Base-by-base conservation (phyloP, 495 filamentous ascomycete species). In the Penicillium atrosanguineum region DNA sequence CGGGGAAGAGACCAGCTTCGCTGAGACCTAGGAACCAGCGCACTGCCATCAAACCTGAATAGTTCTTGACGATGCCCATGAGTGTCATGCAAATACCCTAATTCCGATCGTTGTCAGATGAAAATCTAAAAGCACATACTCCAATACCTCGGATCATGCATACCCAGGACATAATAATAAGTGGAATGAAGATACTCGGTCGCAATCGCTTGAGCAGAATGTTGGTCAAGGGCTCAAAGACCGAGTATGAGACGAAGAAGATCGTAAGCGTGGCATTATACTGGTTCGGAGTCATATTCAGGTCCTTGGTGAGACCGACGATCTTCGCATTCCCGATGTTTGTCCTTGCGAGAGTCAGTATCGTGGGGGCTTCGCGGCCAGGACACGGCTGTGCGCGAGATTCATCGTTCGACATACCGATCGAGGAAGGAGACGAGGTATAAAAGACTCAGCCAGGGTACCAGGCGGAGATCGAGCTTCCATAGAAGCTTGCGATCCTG, bases 251-350 rank as follows among this genome's bases (percentile, higher is more conserved):
- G 23, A 95, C 81, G 76, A 97, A 97, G 73, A 96, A 97, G 61
- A 96, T 87, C 34, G 87, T 86, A 1, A 96, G 79, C 5, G 84
- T 76, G 9, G 79, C 78, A 65, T 93, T 95, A 71, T 91, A 97
- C 62, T 92, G 83, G 18, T 76, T 70, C 37, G 80, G 70, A 5
- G 77, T 82, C 75, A 95, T 83, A 23, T 74, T 38, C 3, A 95
- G 76, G 52, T 86, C 80, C 12, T 75, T 67, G n/a, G 79, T 56
- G 2, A 96, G 74, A 31, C 87, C 86, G 44, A 84, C 88, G 44
- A 95, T 83, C 61, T 90, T 92, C 8, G 91, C 91, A 73, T 96
- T 96, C 50, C 92, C 91, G 48, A 94, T 89, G 65, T 89, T 90
- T 25, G 84, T 87, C 25, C 84, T 64, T 78, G 75, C 20, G 79